phyloP scores from a whole-genome alignment of 2,329 filamentous ascomycete species.

The Cryoendolithus antarcticus region DNA sequence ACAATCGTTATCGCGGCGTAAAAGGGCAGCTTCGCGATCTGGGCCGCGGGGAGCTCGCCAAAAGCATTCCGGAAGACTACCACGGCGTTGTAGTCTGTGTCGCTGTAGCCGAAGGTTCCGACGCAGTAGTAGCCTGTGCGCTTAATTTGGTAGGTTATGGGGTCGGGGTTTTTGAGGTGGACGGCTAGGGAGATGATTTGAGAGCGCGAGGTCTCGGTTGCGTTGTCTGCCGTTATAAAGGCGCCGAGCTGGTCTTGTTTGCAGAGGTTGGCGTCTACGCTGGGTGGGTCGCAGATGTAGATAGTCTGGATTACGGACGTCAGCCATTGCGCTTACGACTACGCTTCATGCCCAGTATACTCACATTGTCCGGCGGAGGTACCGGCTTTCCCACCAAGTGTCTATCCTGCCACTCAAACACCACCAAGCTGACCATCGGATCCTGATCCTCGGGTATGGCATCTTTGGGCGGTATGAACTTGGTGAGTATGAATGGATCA shows the following conservation, averaged over 20 bases:
- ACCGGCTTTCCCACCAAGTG: slow-evolving; percentile 60
- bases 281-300: slow-evolving; percentile 65
- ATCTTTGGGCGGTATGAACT: slow-evolving; percentile 54
- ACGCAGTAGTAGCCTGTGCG: slow-evolving; percentile 97
- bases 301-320: slow-evolving; percentile 35
- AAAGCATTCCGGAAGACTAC: slow-evolving; percentile 93
- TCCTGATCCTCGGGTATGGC: slow-evolving; percentile 48
- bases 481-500: slow-evolving; percentile 79
- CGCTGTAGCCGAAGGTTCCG: slow-evolving; percentile 58
- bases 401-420: slow-evolving; percentile 91
- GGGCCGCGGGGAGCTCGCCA: slow-evolving; percentile 85
- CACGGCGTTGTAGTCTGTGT: slow-evolving; percentile 61
- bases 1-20: slow-evolving; percentile 90
- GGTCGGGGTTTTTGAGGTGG: slow-evolving; percentile 61
- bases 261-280: slow-evolving; percentile 59
- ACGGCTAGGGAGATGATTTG: slow-evolving; percentile 69
- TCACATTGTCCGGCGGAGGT: slow-evolving; percentile 42
- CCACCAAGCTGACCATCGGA: slow-evolving; percentile 67
- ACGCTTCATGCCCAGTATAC: slow-evolving; percentile 3
- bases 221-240: slow-evolving; percentile 71
- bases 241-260: slow-evolving; percentile 65
- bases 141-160: slow-evolving; percentile 71
- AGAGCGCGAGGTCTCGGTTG: slow-evolving; percentile 56
- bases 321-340: slow-evolving; percentile 4
- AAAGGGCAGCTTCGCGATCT: slow-evolving; percentile 94